Percentiles rank a stretch among this genome's conserved stretches.
Evolutionary conservation across 2,329 filamentous ascomycete genomes (phyloP).

Genomic region (Ophiostoma quercus): DNA sequence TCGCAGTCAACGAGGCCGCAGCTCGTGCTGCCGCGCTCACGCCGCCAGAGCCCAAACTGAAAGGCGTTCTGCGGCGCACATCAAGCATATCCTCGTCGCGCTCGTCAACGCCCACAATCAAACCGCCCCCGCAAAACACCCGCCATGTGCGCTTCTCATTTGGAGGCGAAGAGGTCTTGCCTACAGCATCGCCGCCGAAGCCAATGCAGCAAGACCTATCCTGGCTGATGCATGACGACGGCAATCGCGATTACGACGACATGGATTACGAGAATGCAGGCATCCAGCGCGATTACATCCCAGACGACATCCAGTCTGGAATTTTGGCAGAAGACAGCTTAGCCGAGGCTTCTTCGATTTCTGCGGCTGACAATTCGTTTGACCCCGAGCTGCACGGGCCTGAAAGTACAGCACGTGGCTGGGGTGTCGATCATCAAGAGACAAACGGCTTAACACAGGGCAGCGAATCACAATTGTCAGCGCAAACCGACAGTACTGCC

Average conservation of each 20-base stretch:
- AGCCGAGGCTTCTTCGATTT: not conserved
- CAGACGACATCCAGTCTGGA: not conserved
- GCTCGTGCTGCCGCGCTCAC: conserved; percentile 17
- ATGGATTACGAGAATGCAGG: not conserved
- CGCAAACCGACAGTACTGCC: not conserved
- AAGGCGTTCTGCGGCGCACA: conserved; percentile 55
- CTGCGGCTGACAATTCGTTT: conserved; percentile 29
- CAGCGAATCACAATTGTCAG: conserved; percentile 6
- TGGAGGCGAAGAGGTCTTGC: conserved; percentile 55
- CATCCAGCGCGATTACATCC: not conserved
- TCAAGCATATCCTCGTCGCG: conserved; percentile 42
- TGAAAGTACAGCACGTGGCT: conserved; percentile 9
- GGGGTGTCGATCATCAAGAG: not conserved
- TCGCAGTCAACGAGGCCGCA: conserved; percentile 22
- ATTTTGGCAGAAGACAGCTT: not conserved
- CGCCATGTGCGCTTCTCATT: conserved; percentile 59
- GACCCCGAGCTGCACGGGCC: conserved; percentile 18
- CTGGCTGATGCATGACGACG: conserved; percentile 24
- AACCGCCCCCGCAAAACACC: not conserved
- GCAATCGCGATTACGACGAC: not conserved
- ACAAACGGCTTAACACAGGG: not conserved
- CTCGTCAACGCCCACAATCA: conserved; percentile 13
- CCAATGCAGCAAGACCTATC: conserved; percentile 21
- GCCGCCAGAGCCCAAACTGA: conserved; percentile 39
- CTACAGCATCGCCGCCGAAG: conserved; percentile 49